A percentile compares a stretch with the other conserved stretches of the same genome.
Conservation (phyloP, 805 yeast genomes). For the Helenozyma baotianmanensis region DNA sequence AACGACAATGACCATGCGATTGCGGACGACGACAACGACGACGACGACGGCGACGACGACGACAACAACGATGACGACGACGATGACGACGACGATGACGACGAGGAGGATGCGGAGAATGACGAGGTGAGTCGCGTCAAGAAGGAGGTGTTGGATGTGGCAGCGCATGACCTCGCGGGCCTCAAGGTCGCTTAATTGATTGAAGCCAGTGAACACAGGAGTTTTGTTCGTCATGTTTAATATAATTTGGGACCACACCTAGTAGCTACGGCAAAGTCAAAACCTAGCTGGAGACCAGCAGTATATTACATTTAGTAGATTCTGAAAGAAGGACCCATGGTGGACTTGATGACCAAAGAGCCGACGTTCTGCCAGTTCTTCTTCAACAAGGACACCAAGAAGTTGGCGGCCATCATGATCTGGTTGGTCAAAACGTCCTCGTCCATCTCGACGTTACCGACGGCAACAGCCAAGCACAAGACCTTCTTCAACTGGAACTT, state of each 20-base stretch:
- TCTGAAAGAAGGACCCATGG: slow-evolving; percentile 99
- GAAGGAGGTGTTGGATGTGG: slow-evolving; percentile 8
- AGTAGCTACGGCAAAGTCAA: neutral
- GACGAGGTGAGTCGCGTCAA: slow-evolving; percentile 15
- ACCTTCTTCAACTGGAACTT: slow-evolving; percentile 99
- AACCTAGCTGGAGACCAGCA: too few relatives aligned
- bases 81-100: slow-evolving; percentile 43
- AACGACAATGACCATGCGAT: slow-evolving; percentile 31
- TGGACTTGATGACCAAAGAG: slow-evolving; percentile 95
- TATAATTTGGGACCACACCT: too few relatives aligned
- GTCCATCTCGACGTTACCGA: slow-evolving; percentile 99
- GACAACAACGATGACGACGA: slow-evolving; percentile 33
- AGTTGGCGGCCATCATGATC: slow-evolving; percentile 98
- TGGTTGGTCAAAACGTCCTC: slow-evolving; percentile 95
- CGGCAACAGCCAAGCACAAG: slow-evolving; percentile 98
- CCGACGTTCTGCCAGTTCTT: slow-evolving; percentile 99
- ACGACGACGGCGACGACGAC: slow-evolving; percentile 30
- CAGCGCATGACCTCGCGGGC: too few relatives aligned
- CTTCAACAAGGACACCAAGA: slow-evolving; percentile 98
- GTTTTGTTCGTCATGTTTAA: neutral
- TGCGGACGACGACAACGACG: slow-evolving; percentile 22
- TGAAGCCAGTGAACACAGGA: neutral
- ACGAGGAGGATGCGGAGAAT: slow-evolving; percentile 41
- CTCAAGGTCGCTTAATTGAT: too few relatives aligned
- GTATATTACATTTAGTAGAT: slow-evolving; percentile 63